Evolutionary conservation across 257 asterid species (phyloP), one percentile per base, ranked within the genome.

Genomic region (Gynochthodes officinalis): DNA sequence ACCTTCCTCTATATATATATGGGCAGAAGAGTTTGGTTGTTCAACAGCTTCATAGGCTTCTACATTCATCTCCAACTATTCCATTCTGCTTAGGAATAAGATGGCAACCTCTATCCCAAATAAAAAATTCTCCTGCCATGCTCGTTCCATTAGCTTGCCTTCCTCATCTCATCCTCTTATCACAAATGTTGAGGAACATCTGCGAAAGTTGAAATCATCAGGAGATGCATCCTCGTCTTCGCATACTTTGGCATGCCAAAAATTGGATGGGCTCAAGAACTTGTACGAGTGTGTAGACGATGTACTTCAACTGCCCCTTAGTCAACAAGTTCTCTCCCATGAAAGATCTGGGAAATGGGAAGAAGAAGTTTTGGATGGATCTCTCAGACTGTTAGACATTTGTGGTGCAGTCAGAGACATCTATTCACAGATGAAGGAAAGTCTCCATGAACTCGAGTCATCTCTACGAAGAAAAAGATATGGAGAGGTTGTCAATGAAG

Each of bases 71-170:
- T 52, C 53, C 39, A 69, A 15, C 19, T 53, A 28, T 12, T 44
- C 39, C 64, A 35, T 69, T 35, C 64, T 53, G 40, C 35, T 54
- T 9, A 4, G n/a, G 25, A n/a, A 77, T 48, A 75, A 75, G 66
- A 77, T 82, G 84, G 76, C 83, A 18, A 60, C 58, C 43, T 65
- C 62, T 7, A 23, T 37, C 46, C 46, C 48, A 65, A 69, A 10
- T 33, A 14, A 39, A 50, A 50, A 62, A 43, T 48, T 75, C 15
- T 30, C 79, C 28, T 53, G 55, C 75, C 89, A 83, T 52, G 50
- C 74, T 54, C 79, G 85, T 66, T 80, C 84, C 49, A 79, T 74
- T 73, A 86, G 86, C 64, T 76, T 81, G 49, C 92, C 64, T 28
- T 67, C 86, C 11, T 73, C 77, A 62, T 73, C 88, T 63, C 82